Evolutionary conservation across 495 filamentous ascomycete species (phyloP).

Genomic region (Pyrenula aspistea): DNA sequence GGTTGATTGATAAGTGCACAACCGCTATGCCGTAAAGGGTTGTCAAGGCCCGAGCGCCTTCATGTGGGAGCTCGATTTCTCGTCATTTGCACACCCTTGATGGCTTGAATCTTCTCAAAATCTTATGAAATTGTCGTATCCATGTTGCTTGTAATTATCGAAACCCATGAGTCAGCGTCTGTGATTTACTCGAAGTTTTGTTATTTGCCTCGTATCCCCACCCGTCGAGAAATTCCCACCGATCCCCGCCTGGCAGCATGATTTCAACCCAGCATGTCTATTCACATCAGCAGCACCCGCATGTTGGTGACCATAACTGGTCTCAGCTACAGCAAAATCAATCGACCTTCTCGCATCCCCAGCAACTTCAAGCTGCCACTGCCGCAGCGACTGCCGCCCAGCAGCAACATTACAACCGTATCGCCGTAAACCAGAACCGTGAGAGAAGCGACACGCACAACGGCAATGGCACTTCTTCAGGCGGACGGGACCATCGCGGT

Average conservation of each 20-base stretch:
- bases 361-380: constrained; percentile 23
- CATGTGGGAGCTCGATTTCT: too few relatives aligned
- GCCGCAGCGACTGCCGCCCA: constrained; percentile 55
- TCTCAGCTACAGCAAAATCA: neutral
- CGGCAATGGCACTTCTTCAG: neutral
- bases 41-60: neutral
- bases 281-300: neutral
- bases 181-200: neutral
- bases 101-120: too few relatives aligned
- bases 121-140: too few relatives aligned
- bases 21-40: neutral
- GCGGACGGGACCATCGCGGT: neutral
- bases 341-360: neutral
- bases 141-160: neutral
- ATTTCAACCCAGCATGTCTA: neutral
- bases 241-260: neutral
- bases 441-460: constrained; percentile 1
- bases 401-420: constrained; percentile 71
- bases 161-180: neutral
- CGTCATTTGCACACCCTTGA: too few relatives aligned
- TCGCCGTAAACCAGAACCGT: constrained; percentile 50
- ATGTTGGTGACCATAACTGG: neutral
- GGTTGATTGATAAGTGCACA: too few relatives aligned
- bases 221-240: neutral
- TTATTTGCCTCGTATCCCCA: neutral